Evolutionary conservation across 1,139 yeast species (phyloP).

Genomic region (Suhomyces panamericanus): DNA sequence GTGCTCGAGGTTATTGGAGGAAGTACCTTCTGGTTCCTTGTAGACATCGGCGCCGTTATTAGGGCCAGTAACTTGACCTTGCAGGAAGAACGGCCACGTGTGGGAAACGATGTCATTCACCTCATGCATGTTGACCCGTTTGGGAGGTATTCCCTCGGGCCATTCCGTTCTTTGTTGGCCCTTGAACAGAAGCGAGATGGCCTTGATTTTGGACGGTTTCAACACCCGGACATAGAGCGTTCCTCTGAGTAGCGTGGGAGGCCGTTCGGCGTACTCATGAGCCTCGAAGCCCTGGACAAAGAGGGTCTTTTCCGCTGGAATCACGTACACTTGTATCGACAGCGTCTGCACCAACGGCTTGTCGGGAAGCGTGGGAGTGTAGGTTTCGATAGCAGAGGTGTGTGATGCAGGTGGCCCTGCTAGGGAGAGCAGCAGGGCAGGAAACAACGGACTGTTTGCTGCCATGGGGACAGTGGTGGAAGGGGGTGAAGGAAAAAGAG

Average conservation of each 20-base stretch:
- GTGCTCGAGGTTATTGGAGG: constrained; percentile 15
- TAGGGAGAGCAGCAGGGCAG: constrained; percentile 32
- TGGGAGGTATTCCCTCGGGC: constrained; percentile 99
- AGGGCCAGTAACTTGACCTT: constrained; percentile 26
- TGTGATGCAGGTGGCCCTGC: constrained; percentile 4
- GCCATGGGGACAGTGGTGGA: constrained; percentile 9
- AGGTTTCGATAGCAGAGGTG: constrained; percentile 12
- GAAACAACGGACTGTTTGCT: constrained; percentile 33
- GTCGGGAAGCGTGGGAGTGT: constrained; percentile 48
- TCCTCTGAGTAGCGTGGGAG: constrained; percentile 86
- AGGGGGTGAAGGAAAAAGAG: background rate
- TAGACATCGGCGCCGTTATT: constrained; percentile 62
- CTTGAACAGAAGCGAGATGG: constrained; percentile 62
- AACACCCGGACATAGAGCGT: constrained; percentile 68
- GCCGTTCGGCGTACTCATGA: constrained; percentile 62
- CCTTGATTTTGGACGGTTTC: constrained; percentile 74
- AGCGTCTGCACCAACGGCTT: constrained; percentile 49
- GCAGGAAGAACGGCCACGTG: constrained; percentile 86
- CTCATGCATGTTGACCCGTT: constrained; percentile 65
- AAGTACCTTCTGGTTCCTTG: constrained; percentile 32
- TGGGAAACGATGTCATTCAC: constrained; percentile 68
- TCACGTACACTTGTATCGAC: constrained; percentile 52
- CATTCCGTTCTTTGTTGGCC: constrained; percentile 87
- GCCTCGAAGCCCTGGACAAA: constrained; percentile 81
- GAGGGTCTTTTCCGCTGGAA: constrained; percentile 76